Base-by-base conservation (phyloP, 495 filamentous ascomycete species). In the Daldinia decipiens region DNA sequence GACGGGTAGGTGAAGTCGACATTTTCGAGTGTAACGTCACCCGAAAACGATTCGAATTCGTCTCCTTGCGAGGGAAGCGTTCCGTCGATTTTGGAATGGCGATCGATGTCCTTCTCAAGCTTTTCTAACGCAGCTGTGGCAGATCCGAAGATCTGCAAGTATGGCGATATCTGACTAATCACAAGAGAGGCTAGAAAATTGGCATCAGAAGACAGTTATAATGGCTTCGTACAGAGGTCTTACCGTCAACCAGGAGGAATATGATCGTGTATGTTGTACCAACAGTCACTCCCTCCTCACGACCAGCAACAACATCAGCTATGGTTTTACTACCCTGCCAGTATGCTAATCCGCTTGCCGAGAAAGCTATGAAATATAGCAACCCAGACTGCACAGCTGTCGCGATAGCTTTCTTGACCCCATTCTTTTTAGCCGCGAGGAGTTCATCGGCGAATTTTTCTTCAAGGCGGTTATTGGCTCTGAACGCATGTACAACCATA, bases 201-300 rank as follows among this genome's bases (percentile, higher is more conserved):
- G 53, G 55, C 56, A 51, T 67, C 17, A 76, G 56, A 39, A 66
- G 5, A 40, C 1, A 36, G 21, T 32, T 27, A 54, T 57, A 61
- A 55, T 50, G n/a, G 31, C 2, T 12, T 13, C 0, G 19, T 45
- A 27, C 17, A 27, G n/a, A 31, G 31, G 55, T 71, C 81, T 79
- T 70, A 87, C 87, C 87, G 70, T 90, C 89, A 27, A 91, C 80
- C 31, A 90, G 80, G 53, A 91, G 79, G 67, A 90, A 90, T 19
- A 90, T 88, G 38, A 90, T 87, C 0, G 89, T 89, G 72, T 88
- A 91, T 7, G 83, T 84, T 50, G 87, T 79, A 45, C 89, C 89
- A 17, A 89, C 84, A 17, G 76, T 74, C 1, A 76, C 70, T 11
- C 84, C 85, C 32, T 78, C 73, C 5, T 74, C 77, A 15, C 74